These are phyloP conservation scores for Musa troglodytarum DNA, from an alignment of 176 grass and related monocot species.

Conservation along the genomic window DNA sequence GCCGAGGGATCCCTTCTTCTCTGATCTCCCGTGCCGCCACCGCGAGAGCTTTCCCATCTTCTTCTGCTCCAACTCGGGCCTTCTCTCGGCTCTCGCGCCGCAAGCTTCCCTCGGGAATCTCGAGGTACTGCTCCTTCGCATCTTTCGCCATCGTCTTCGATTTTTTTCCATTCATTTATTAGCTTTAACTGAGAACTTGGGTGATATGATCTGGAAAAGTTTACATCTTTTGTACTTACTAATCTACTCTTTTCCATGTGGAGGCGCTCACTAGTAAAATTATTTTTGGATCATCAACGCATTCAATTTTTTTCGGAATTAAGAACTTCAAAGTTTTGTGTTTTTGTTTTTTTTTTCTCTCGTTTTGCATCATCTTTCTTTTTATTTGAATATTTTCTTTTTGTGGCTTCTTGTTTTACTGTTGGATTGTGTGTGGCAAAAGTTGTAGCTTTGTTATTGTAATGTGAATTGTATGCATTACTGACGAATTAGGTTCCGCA, in stretches of 20 bases:
- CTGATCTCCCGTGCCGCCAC: slow-evolving; percentile 18
- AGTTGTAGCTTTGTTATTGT: no score
- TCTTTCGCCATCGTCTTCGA: neutral
- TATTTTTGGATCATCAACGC: no score
- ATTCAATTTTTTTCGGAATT: no score
- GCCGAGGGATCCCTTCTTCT: slow-evolving; percentile 29
- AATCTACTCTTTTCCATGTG: no score
- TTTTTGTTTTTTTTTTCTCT: no score
- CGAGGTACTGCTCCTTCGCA: neutral
- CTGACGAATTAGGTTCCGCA: slow-evolving; percentile 9
- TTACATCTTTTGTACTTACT: no score
- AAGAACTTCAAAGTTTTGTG: no score
- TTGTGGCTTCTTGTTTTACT: no score
- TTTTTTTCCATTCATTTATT: neutral
- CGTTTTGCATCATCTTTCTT: no score
- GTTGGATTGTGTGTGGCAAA: no score
- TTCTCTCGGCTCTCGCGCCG: neutral
- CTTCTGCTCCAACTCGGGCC: neutral
- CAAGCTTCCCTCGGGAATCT: neutral
- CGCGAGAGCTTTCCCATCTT: neutral
- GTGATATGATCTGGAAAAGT: neutral
- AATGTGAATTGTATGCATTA: slow-evolving; percentile 21
- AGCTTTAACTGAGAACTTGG: neutral
- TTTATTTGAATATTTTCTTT: no score
- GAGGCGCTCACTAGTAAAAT: no score